A percentile compares a stretch with the other conserved stretches of the same genome.
Evolutionary conservation across 2,329 filamentous ascomycete genomes (phyloP).

Genomic region (Elsinoe necatrix): DNA sequence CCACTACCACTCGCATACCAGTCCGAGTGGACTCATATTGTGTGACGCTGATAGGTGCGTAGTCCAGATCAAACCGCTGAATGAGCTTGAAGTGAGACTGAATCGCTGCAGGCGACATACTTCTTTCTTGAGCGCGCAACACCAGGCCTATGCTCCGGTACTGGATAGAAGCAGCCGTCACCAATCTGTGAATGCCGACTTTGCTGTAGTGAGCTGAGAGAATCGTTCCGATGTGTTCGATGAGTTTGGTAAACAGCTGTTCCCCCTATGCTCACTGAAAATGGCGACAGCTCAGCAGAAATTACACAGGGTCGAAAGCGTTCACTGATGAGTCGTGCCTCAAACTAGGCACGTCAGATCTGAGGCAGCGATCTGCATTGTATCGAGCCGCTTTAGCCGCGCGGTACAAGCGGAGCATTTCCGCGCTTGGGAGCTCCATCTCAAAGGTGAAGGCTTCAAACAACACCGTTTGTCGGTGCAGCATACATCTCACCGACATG

Average conservation of each 20-base stretch:
- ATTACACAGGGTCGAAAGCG: too few relatives aligned
- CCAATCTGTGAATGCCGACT: too few relatives aligned
- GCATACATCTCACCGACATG: neutral
- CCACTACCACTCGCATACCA: slow-evolving; percentile 88
- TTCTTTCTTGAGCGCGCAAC: too few relatives aligned
- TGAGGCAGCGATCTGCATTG: neutral
- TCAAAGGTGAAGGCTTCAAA: neutral
- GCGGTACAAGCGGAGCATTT: neutral
- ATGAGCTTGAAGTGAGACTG: slow-evolving; percentile 64
- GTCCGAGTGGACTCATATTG: slow-evolving; percentile 95
- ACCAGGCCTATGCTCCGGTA: too few relatives aligned
- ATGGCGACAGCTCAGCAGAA: too few relatives aligned
- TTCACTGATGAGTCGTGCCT: neutral
- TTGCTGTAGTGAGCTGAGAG: too few relatives aligned
- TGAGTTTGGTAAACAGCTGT: too few relatives aligned
- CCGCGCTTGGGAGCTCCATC: neutral
- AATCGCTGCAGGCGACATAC: slow-evolving; percentile 6
- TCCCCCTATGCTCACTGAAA: too few relatives aligned
- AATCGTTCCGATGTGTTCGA: too few relatives aligned
- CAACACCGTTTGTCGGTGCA: too few relatives aligned
- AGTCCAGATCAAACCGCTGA: slow-evolving; percentile 80
- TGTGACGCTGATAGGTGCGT: slow-evolving; percentile 77
- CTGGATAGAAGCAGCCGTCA: too few relatives aligned
- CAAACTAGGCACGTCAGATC: neutral
- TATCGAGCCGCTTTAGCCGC: neutral